Evolutionary conservation across 129 eudicot genomes (phyloP).

Genomic region (Pulicaria dysenterica): DNA sequence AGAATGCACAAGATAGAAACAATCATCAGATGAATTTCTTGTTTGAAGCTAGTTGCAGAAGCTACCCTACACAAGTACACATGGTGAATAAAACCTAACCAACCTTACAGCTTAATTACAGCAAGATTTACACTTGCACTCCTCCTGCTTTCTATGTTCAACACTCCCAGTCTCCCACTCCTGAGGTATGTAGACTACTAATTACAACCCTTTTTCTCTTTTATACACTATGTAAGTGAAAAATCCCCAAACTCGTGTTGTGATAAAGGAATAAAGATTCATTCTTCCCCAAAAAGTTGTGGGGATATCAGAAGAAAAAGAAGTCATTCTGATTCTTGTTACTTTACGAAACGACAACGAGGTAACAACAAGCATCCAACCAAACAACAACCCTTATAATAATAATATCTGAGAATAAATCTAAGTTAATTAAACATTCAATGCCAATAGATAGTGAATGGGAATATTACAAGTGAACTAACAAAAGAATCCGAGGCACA

Average conservation of each 20-base stretch:
- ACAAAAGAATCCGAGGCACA: not conserved
- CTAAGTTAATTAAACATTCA: not conserved
- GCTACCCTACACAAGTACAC: too few species aligned
- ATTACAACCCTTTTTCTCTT: too few species aligned
- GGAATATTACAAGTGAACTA: constrained; percentile 7
- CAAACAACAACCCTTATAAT: not conserved
- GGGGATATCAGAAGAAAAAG: not conserved
- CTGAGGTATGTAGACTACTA: too few species aligned
- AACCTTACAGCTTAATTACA: too few species aligned
- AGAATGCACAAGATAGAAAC: too few species aligned
- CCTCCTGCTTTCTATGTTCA: too few species aligned
- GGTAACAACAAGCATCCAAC: not conserved
- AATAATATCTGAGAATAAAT: not conserved
- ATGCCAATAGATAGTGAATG: not conserved
- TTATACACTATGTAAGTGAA: not conserved
- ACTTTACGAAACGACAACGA: not conserved
- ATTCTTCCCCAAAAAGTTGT: constrained; percentile 6
- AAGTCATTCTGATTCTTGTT: not conserved
- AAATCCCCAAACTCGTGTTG: not conserved
- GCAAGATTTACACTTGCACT: too few species aligned
- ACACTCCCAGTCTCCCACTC: too few species aligned
- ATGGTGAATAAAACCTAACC: too few species aligned
- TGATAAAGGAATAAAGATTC: not conserved
- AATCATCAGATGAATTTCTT: too few species aligned
- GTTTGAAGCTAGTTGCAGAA: too few species aligned